Conservation (phyloP, 2,329 filamentous ascomycete species). For the Xylariaceae sp. region DNA sequence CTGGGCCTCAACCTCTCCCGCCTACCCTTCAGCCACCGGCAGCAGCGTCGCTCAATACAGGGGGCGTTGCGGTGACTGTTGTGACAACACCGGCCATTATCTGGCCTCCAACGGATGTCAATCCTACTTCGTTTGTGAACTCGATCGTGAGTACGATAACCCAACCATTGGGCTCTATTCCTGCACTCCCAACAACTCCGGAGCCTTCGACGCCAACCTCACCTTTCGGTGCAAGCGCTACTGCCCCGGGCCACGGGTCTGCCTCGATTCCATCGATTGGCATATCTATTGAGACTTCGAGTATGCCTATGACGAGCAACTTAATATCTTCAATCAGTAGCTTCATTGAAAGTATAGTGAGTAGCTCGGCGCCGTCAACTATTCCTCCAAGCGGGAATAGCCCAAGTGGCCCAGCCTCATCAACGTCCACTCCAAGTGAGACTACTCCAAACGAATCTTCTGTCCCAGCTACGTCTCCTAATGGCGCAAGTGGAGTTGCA, state of each 20-base stretch:
- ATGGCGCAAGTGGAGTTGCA: constrained; percentile 12
- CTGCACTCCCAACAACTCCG: constrained; percentile 16
- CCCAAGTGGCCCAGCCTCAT: too few species aligned
- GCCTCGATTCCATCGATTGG: background rate
- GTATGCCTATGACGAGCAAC: background rate
- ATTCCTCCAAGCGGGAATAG: background rate
- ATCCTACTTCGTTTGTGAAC: constrained; percentile 20
- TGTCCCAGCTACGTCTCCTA: constrained; percentile 12
- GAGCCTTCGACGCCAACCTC: constrained; percentile 1
- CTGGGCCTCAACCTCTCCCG: constrained; percentile 26
- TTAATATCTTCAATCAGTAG: background rate
- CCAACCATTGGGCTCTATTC: constrained; percentile 25
- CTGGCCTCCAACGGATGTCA: constrained; percentile 22
- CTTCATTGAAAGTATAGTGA: background rate
- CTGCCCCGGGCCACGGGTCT: constrained; percentile 13
- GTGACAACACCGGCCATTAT: constrained; percentile 24
- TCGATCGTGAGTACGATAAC: constrained; percentile 20
- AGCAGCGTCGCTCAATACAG: constrained; percentile 22
- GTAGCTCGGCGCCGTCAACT: background rate
- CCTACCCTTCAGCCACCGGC: constrained; percentile 25
- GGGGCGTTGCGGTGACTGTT: constrained; percentile 26
- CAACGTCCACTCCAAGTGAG: too few species aligned
- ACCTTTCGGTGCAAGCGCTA: constrained; percentile 8
- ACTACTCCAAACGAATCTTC: background rate
- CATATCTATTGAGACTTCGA: constrained; percentile 2